Conservation (phyloP, 2,329 filamentous ascomycete genomes). For the Penicillium sp. region DNA sequence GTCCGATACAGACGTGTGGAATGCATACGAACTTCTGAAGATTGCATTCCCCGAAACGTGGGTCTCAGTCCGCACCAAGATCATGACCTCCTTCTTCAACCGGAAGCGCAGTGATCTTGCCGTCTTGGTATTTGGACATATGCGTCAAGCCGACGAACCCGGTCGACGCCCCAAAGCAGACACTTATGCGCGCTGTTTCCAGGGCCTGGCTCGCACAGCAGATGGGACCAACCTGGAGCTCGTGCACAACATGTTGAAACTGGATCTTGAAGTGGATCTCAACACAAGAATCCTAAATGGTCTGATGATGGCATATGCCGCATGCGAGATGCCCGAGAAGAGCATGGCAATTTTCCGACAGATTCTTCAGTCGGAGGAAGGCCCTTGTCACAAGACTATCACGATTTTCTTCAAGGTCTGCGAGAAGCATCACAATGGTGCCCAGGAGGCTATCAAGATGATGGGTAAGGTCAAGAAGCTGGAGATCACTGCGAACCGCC, state of each 20-base stretch:
- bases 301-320: conserved; percentile 80
- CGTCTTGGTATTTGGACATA: conserved; percentile 82
- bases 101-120: conserved; percentile 81
- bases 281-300: conserved; percentile 76
- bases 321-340: conserved; percentile 62
- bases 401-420: conserved; percentile 78
- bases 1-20: conserved; percentile 63
- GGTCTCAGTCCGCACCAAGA: conserved; percentile 61
- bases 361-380: conserved; percentile 79
- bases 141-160: conserved; percentile 72
- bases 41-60: conserved; percentile 62
- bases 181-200: conserved; percentile 75
- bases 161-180: conserved; percentile 65
- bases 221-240: conserved; percentile 67
- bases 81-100: conserved; percentile 81
- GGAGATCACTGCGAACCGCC: conserved; percentile 72
- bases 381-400: conserved; percentile 77
- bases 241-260: conserved; percentile 90
- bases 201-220: conserved; percentile 64
- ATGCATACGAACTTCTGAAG: conserved; percentile 58
- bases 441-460: conserved; percentile 52
- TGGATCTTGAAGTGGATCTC: conserved; percentile 77
- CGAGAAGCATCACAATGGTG: conserved; percentile 53
- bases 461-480: conserved; percentile 60
- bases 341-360: conserved; percentile 80